Conservation (phyloP, 306 rosid genomes). For the Begonia peltatifolia region DNA sequence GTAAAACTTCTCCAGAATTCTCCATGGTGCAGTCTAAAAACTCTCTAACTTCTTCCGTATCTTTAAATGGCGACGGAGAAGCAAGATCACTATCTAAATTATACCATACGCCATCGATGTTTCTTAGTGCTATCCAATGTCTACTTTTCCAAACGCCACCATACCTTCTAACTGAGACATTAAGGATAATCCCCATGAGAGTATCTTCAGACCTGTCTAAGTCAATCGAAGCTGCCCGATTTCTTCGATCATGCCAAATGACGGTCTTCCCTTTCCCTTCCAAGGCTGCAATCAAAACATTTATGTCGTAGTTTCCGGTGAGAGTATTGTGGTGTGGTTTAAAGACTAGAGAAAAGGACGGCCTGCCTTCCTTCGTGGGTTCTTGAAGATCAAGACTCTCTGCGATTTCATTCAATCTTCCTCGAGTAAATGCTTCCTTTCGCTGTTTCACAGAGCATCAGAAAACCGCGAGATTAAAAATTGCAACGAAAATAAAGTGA, state of each 20-base stretch:
- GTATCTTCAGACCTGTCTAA: conserved; percentile 42
- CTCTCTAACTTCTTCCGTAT: conserved; percentile 27
- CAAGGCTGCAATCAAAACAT: conserved; percentile 66
- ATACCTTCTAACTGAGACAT: conserved; percentile 44
- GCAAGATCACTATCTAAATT: conserved; percentile 80
- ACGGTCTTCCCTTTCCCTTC: conserved; percentile 66
- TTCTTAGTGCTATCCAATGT: conserved; percentile 78
- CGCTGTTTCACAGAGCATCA: conserved; percentile 23
- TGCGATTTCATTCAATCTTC: conserved; percentile 52
- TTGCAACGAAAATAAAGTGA: neutral
- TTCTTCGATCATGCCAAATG: conserved; percentile 66
- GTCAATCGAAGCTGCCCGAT: conserved; percentile 49
- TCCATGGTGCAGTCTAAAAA: conserved; percentile 47
- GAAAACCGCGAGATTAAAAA: neutral
- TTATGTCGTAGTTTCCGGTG: conserved; percentile 86
- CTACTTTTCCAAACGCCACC: conserved; percentile 74
- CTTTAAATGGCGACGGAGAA: conserved; percentile 43
- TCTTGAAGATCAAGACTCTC: conserved; percentile 47
- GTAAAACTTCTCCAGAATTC: conserved; percentile 63
- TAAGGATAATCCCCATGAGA: conserved; percentile 79
- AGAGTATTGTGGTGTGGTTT: conserved; percentile 72
- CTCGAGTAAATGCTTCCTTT: conserved; percentile 50
- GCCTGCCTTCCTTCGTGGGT: conserved; percentile 42
- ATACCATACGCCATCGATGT: conserved; percentile 51
- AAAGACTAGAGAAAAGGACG: conserved; percentile 39